Conservation (phyloP, 2,329 filamentous ascomycete genomes). For the Microdochium bolleyi region DNA sequence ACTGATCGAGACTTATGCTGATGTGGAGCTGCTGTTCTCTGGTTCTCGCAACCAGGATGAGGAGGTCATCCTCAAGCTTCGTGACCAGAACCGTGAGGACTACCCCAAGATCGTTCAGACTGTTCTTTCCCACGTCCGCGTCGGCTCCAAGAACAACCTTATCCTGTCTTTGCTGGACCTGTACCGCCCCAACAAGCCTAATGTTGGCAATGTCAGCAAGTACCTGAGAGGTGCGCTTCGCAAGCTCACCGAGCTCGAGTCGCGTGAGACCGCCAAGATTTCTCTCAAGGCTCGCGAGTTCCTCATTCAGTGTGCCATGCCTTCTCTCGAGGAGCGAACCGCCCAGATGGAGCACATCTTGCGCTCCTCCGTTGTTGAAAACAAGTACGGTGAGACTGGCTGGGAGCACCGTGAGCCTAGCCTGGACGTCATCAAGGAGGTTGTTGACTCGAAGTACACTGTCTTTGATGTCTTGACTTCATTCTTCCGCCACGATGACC, state of each 20-base stretch:
- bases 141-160: constrained; percentile 89
- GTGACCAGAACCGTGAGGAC: constrained; percentile 95
- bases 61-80: constrained; percentile 84
- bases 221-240: constrained; percentile 76
- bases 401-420: constrained; percentile 94
- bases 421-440: constrained; percentile 88
- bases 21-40: constrained; percentile 82
- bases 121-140: constrained; percentile 87
- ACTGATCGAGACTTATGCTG: constrained; percentile 74
- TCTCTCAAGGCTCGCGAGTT: constrained; percentile 95
- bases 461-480: constrained; percentile 93
- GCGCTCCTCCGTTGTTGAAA: constrained; percentile 89
- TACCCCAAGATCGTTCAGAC: constrained; percentile 76
- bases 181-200: constrained; percentile 91
- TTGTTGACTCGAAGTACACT: constrained; percentile 97
- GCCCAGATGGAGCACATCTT: constrained; percentile 98
- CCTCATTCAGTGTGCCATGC: constrained; percentile 92
- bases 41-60: constrained; percentile 81
- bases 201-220: constrained; percentile 80
- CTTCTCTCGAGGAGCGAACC: constrained; percentile 89
- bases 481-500: constrained; percentile 91
- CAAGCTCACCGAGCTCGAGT: constrained; percentile 85
- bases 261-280: constrained; percentile 81
- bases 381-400: constrained; percentile 93
- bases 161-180: constrained; percentile 86